phyloP scores from a whole-genome alignment of 495 filamentous ascomycete species.

The Aspergillus wentii region DNA sequence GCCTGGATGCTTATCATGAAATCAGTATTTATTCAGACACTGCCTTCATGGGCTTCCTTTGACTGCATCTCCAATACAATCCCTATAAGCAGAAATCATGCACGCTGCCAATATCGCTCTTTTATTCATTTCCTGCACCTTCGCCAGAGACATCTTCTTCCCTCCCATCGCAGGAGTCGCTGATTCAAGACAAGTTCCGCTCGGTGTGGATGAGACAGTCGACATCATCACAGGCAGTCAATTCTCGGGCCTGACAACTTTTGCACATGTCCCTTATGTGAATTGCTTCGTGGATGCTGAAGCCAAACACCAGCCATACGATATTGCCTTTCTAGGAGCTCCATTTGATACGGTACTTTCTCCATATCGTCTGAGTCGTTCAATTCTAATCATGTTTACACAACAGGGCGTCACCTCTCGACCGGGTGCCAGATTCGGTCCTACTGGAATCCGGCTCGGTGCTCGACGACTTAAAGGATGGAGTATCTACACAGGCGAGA shows the following conservation, averaged over 20 bases:
- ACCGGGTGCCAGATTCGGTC: constrained; percentile 48
- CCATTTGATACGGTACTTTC: constrained; percentile 44
- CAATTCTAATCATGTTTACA: too few species aligned
- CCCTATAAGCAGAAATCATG: constrained; percentile 2
- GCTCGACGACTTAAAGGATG: constrained; percentile 37
- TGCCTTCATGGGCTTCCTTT: too few species aligned
- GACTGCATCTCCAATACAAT: too few species aligned
- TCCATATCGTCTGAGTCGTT: too few species aligned
- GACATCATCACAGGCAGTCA: constrained; percentile 22
- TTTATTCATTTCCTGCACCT: background rate
- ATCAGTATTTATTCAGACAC: too few species aligned
- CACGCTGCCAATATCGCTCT: background rate
- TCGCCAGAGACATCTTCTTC: constrained; percentile 34
- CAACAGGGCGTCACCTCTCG: constrained; percentile 42
- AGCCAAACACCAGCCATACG: constrained; percentile 9
- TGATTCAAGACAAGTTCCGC: constrained; percentile 6
- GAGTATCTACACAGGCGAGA: constrained; percentile 40
- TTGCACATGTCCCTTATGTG: constrained; percentile 45
- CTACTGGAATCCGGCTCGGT: constrained; percentile 42
- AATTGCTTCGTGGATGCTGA: constrained; percentile 26
- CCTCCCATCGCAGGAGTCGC: constrained; percentile 24
- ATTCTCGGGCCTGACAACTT: constrained; percentile 43
- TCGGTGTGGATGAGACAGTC: constrained; percentile 16
- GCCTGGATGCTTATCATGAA: too few species aligned
- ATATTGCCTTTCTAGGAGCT: constrained; percentile 35